phyloP scores from a whole-genome alignment of 805 yeast species.

The Candida silvatica region DNA sequence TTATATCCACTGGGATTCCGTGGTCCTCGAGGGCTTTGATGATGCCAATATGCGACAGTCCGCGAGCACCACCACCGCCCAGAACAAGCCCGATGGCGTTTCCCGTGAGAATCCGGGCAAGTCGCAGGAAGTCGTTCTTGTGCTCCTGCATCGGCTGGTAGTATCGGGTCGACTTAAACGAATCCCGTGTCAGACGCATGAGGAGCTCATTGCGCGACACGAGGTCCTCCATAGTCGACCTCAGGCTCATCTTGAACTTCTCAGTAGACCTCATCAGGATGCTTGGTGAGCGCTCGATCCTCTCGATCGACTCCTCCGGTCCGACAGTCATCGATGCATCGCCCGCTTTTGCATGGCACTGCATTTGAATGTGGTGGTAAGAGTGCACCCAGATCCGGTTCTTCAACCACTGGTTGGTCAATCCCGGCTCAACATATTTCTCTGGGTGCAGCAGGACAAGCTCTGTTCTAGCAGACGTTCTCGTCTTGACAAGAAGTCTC shows the following conservation, averaged over 20 bases:
- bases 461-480: conserved; percentile 83
- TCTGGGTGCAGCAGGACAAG: conserved; percentile 79
- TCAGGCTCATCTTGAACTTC: conserved; percentile 18
- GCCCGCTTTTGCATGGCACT: conserved; percentile 7
- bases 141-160: conserved; percentile 39
- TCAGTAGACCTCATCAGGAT: conserved; percentile 14
- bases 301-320: conserved; percentile 6
- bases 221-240: conserved; percentile 18
- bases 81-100: conserved; percentile 90
- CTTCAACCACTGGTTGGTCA: conserved; percentile 78
- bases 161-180: conserved; percentile 16
- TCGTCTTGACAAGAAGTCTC: conserved; percentile 58
- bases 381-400: conserved; percentile 85
- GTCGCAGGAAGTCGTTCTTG: conserved; percentile 81
- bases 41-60: conserved; percentile 86
- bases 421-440: conserved; percentile 73
- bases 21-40: conserved; percentile 84
- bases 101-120: conserved; percentile 85
- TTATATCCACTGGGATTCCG: conserved; percentile 87
- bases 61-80: conserved; percentile 98
- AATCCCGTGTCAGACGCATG: conserved; percentile 18
- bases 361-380: conserved; percentile 86
- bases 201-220: conserved; percentile 21
- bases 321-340: background rate
- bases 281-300: conserved; percentile 12